Base-by-base conservation (phyloP, 495 filamentous ascomycete genomes). In the Aspergillus sclerotiicarbonarius region DNA sequence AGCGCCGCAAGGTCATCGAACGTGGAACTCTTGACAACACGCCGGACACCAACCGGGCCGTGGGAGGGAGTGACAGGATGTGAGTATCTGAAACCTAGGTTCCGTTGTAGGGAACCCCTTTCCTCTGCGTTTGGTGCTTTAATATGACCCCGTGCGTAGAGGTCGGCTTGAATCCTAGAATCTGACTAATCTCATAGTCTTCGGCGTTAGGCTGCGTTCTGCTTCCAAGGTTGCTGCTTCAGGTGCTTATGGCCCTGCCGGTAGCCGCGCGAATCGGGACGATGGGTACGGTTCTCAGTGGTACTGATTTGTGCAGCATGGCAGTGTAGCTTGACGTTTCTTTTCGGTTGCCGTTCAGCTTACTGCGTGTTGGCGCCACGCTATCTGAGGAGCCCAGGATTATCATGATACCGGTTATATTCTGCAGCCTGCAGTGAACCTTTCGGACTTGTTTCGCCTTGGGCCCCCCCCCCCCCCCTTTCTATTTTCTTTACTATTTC, bases 51-150 rank as follows among this genome's bases (percentile, higher is more conserved):
- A 90, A 86, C 83, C 87, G 90, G 79, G 89, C 87, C 79, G 84
- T 93, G 72, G 90, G 89, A 76, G 89, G 89, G 72, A 94, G 90
- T 82, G 91, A 94, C 80, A 90, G 94, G 89, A 98, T 98, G 94
- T 98, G 90, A 96, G 94, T 96, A 83, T 83, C 82, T 83, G 74
- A 77, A 79, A 84, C 77, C 77, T 84, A 81, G 82, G 89, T 91
- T 90, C 89, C 89, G 91, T 87, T 50, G 90, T 92, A 94, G 93
- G 90, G 87, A 91, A 88, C 71, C 70, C 75, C 75, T 72, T 87
- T 70, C 70, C 84, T 88, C 87, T 88, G 85, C 88, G 86, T 91
- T 87, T 88, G 82, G 84, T 91, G 86, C 85, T 80, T 84, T 80
- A 80, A 82, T 81, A 77, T 84, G 75, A 84, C 87, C 87, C 85